Base-by-base conservation (phyloP, 2,329 filamentous ascomycete genomes). In the Gyromitra esculenta region DNA sequence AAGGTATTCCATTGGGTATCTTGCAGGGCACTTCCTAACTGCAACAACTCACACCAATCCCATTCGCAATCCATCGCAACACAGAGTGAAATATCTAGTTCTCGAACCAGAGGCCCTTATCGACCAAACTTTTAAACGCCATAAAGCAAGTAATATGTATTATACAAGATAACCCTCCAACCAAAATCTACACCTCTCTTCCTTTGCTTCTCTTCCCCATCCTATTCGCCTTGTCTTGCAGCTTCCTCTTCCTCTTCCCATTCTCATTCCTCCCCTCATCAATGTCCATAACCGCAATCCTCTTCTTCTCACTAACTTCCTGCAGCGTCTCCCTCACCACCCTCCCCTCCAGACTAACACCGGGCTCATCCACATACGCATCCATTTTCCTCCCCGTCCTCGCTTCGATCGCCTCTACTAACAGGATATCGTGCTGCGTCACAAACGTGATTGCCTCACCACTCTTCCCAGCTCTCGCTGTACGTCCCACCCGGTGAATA, bases 401-500 rank as follows among this genome's bases (percentile, higher is more conserved):
- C 73, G 87, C 86, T 85, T 99, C 96, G 81, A 98, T 97, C 0
- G 92, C 93, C 71, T 95, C 87, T n/a, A 98, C 89, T 6, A 98
- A 87, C 81, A 94, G 90, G 0, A 98, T 94, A 83, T 99, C 96
- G 74, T 95, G 88, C 86, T 98, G 95, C 1, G 96, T 95, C 1
- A 99, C 91, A 80, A 99, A 89, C 1, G 93, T 97, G 15, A 97
- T 89, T 4, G 92, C 90, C 79, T 94, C 91, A 81, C 96, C 96
- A 68, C 87, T 87, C 57, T 94, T 89, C 0, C 96, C 96, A 0
- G 96, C 96, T 88, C 96, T 91, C 2, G 96, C 96, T 11, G 96
- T 99, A 84, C 96, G 91, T 83, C 96, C 96, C 65, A 97, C 95
- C 11, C 96, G 90, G 85, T 99, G 96, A 79, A 99, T 96, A 83